Base-by-base conservation (phyloP, 1,284 basidiomycete genomes). In the Lentinula novae-zelandiae region DNA sequence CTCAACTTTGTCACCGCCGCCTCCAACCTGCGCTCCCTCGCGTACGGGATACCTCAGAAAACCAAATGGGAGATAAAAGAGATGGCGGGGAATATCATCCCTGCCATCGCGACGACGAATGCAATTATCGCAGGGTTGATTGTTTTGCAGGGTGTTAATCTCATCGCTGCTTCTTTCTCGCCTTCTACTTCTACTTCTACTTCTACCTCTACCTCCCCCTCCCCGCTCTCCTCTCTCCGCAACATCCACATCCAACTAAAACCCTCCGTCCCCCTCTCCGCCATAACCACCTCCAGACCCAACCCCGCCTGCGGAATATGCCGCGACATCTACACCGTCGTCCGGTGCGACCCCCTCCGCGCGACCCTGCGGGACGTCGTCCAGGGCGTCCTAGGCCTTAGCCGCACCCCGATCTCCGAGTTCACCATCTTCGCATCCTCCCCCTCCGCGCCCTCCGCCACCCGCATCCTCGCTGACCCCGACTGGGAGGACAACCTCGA, bases 1-100 rank as follows among this genome's bases (percentile, higher is more conserved):
- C 84, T 99, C 9, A 94, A 98, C 74, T 98, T 99, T 71, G 96
- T 98, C 38, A 94, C 95, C 0, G 92, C 96, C 2, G 86, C 95
- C 0, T 91, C 95, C 5, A 99, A 99, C 76, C 79, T 99, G 44
- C 88, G 96, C 4, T 93, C 94, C 0, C 84, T 84, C 5, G 93
- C 95, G 0, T 98, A 98, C 72, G 89, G 89, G 5, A 99, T 99
- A 53, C 82, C 85, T 8, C 81, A 81, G 1, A 95, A 96, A 77
- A 98, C 95, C 2, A 85, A 95, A 8, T 99, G 97, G 89, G 90
- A 98, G 72, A 89, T 98, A 58, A 99, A 99, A 95, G 95, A 98
- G 77, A 98, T 98, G 93, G 97, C 97, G 0, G 96, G 97, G 10
- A 99, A 99, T 76, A 99, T 99, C 72, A 98, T 97, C 64, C 97